Conservation (phyloP, 2,329 filamentous ascomycete genomes). For the Ophiostoma piceae region DNA sequence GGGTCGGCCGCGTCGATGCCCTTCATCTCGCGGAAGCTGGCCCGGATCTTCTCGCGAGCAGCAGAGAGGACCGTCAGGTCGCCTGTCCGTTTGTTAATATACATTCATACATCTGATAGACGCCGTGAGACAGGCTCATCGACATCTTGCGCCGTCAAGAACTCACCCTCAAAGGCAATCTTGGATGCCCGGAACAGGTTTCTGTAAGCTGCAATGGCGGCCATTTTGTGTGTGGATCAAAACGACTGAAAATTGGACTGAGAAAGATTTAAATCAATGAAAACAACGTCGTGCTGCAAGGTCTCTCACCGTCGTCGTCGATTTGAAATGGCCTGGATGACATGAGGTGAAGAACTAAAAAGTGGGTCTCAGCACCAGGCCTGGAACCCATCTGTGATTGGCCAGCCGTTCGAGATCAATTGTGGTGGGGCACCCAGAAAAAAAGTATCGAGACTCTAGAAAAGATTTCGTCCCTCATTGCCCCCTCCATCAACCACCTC, state of each 20-base stretch:
- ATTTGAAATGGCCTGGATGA: not conserved
- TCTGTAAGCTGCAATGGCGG: slow-evolving; percentile 71
- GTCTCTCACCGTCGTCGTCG: not conserved
- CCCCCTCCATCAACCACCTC: slow-evolving; percentile 7
- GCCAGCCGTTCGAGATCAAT: not conserved
- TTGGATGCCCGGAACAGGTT: slow-evolving; percentile 73
- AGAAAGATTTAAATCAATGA: not conserved
- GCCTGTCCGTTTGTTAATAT: slow-evolving; percentile 21
- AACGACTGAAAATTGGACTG: not conserved
- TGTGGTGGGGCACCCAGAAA: slow-evolving; percentile 18
- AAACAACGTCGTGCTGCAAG: not conserved
- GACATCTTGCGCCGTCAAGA: not conserved
- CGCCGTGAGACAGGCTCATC: not conserved
- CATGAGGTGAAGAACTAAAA: slow-evolving; percentile 10
- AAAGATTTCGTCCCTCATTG: slow-evolving; percentile 6
- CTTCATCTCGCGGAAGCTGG: slow-evolving; percentile 65
- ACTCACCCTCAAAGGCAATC: slow-evolving; percentile 74
- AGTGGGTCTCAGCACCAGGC: not conserved
- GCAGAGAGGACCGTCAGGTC: slow-evolving; percentile 55
- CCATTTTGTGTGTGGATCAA: not conserved
- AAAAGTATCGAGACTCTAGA: slow-evolving; percentile 25
- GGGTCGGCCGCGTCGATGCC: slow-evolving; percentile 53
- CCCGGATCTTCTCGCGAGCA: slow-evolving; percentile 66
- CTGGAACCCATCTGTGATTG: not conserved
- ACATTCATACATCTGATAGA: not conserved